A percentile compares a stretch with the other conserved stretches of the same genome.
Evolutionary conservation across 352 stramenopile genomes (phyloP).

Genomic region (Globisporangium cylindrosporum): DNA sequence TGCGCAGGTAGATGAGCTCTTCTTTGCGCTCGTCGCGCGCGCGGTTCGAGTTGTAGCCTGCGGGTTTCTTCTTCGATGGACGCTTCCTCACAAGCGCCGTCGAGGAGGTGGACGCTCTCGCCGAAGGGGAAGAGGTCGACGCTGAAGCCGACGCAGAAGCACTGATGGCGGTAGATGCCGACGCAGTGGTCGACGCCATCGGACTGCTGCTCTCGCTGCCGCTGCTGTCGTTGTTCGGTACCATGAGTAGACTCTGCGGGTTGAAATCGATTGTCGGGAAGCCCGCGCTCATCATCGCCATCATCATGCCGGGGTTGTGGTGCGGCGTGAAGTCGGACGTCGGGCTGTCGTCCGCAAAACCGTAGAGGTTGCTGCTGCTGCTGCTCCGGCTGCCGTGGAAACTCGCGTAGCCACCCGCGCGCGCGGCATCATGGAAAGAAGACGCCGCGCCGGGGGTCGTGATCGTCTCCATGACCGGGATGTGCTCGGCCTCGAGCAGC

Average conservation of each 20-base stretch:
- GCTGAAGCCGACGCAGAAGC: slow-evolving; percentile 7
- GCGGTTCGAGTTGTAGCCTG: slow-evolving; percentile 48
- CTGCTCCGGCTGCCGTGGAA: background rate
- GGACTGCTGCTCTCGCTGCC: slow-evolving; percentile 5
- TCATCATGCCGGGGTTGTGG: slow-evolving; percentile 20
- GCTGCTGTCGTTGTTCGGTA: slow-evolving; percentile 3
- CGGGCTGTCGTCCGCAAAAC: background rate
- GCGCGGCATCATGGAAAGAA: slow-evolving; percentile 6
- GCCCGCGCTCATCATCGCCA: slow-evolving; percentile 19
- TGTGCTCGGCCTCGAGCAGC: slow-evolving; percentile 14
- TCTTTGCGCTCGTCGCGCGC: slow-evolving; percentile 60
- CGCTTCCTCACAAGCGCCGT: slow-evolving; percentile 31
- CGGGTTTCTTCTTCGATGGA: slow-evolving; percentile 31
- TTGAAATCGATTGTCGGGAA: slow-evolving; percentile 18
- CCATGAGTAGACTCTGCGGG: slow-evolving; percentile 16
- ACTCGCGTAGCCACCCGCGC: background rate
- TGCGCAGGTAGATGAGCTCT: slow-evolving; percentile 65
- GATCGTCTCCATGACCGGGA: slow-evolving; percentile 10
- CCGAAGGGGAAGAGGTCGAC: slow-evolving; percentile 9
- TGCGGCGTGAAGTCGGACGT: slow-evolving; percentile 11
- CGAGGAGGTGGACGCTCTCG: slow-evolving; percentile 18
- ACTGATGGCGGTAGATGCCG: background rate
- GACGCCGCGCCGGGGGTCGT: slow-evolving; percentile 2
- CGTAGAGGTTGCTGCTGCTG: background rate
- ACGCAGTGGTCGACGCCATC: background rate